Evolutionary conservation across 371 early-diverging fungal genomes (phyloP), one percentile per base, ranked within the genome.

Genomic region (Dichotomocladium elegans): DNA sequence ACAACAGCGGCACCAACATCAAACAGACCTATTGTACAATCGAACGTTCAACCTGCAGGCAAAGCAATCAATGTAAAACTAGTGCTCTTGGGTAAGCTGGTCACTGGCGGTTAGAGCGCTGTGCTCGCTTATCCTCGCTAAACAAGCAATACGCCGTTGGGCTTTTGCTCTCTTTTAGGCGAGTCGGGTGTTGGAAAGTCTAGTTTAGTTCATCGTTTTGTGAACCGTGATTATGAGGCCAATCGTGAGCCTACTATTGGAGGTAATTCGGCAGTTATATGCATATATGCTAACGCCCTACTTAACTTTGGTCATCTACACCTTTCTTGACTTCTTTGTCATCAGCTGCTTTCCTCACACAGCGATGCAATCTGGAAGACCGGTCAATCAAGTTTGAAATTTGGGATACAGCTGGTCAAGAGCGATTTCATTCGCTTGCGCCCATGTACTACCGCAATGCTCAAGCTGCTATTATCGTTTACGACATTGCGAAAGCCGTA

Each of bases 371-470:
- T 22, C 49, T 85, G 33, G 87, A 90, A 45, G 86, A 86, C 52
- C 74, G 78, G 48, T 72, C 87, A 14, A 86, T 88, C 46, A 87
- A 89, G 58, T 87, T 92, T 66, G 89, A 93, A 62, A 92, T 92
- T 51, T 95, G 96, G 96, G 96, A 95, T 64, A 95, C 96, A 11
- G 94, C 95, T 25, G 94, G 90, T 45, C 95, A 91, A 79, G 77
- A 95, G 68, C 82, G 95, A 49, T 95, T 86, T 56, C 88, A 89
- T 67, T 89, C 89, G n/a, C 83, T 99, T 47, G 99, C 99, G 24
- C 98, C 96, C 27, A 96, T 96, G 94, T 99, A 99, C 74, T 99
- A 99, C 73, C 80, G 99, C 55, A 95, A 95, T 60, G 97, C 99
- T 3, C 92, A 92, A 73, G 95, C 93, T 19, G 96, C 98, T 3